phyloP scores from a whole-genome alignment of 768 basidiomycete species.

The Sutorius australiensis region DNA sequence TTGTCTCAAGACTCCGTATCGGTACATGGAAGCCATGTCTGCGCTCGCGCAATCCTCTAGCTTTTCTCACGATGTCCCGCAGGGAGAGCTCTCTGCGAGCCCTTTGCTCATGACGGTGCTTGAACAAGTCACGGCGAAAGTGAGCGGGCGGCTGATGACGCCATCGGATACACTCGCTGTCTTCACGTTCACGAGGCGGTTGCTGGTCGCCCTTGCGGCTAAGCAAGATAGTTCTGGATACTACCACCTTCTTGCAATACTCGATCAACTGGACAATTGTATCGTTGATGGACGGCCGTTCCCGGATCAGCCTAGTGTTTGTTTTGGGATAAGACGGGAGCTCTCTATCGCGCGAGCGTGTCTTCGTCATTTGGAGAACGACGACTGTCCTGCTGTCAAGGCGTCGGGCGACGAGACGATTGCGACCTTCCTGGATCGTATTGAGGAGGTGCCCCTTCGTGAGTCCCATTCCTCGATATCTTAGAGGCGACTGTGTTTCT shows the following conservation, averaged over 20 bases:
- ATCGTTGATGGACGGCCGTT: slow-evolving; percentile 31
- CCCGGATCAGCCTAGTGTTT: slow-evolving; percentile 33
- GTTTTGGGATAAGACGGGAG: slow-evolving; percentile 44
- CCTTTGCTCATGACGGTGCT: slow-evolving; percentile 77
- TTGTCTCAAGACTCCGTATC: slow-evolving; percentile 78
- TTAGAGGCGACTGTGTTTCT: neutral
- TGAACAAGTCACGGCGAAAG: slow-evolving; percentile 72
- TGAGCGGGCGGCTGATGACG: slow-evolving; percentile 48
- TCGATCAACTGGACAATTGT: slow-evolving; percentile 36
- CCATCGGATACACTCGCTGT: slow-evolving; percentile 64
- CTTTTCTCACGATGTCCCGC: slow-evolving; percentile 5
- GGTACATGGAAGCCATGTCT: slow-evolving; percentile 74
- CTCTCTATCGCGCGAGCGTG: slow-evolving; percentile 37
- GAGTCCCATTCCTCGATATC: slow-evolving; percentile 23
- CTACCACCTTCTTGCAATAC: slow-evolving; percentile 27
- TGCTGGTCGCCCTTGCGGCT: slow-evolving; percentile 54
- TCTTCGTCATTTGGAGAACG: slow-evolving; percentile 32
- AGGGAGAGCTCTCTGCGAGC: slow-evolving; percentile 47
- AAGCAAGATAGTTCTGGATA: slow-evolving; percentile 48
- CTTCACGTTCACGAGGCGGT: slow-evolving; percentile 57
- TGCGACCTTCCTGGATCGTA: slow-evolving; percentile 41
- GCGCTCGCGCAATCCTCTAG: slow-evolving; percentile 25
- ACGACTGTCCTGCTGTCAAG: neutral
- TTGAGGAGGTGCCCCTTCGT: slow-evolving; percentile 48
- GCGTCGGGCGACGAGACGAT: slow-evolving; percentile 19